Evolutionary conservation across 2,329 filamentous ascomycete species (phyloP).

Genomic region (Fusarium humuli): DNA sequence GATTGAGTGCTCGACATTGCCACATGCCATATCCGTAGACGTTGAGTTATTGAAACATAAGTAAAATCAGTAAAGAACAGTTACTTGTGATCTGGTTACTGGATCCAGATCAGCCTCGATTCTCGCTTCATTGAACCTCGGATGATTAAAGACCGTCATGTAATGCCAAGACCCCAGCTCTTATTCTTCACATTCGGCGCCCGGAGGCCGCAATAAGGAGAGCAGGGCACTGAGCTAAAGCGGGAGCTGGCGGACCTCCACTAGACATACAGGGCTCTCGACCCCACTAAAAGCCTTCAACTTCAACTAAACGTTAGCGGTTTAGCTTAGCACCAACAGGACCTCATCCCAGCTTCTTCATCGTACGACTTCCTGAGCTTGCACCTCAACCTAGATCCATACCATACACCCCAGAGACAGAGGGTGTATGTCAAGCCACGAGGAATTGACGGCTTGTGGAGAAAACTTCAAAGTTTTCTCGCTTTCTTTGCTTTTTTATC

Average conservation of each 20-base stretch:
- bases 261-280: slow-evolving; percentile 8
- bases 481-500: slow-evolving; percentile 23
- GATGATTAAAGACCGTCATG: not conserved
- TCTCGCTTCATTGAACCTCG: slow-evolving; percentile 6
- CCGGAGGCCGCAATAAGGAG: slow-evolving; percentile 13
- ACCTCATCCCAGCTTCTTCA: not conserved
- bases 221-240: not conserved
- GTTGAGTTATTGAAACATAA: not conserved
- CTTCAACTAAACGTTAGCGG: not conserved
- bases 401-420: slow-evolving; percentile 7
- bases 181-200: not conserved
- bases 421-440: slow-evolving; percentile 27
- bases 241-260: not conserved
- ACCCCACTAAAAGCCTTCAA: slow-evolving; percentile 16
- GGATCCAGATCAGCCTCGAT: slow-evolving; percentile 9
- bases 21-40: not conserved
- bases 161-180: slow-evolving; percentile 10
- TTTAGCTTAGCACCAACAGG: slow-evolving; percentile 1
- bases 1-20: not conserved
- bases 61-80: not conserved
- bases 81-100: slow-evolving; percentile 2
- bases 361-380: slow-evolving; percentile 5
- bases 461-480: slow-evolving; percentile 20
- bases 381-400: not conserved
- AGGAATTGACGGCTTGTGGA: slow-evolving; percentile 48